Conservation (phyloP, 768 basidiomycete species). For the Leccinum subtestaceum region DNA sequence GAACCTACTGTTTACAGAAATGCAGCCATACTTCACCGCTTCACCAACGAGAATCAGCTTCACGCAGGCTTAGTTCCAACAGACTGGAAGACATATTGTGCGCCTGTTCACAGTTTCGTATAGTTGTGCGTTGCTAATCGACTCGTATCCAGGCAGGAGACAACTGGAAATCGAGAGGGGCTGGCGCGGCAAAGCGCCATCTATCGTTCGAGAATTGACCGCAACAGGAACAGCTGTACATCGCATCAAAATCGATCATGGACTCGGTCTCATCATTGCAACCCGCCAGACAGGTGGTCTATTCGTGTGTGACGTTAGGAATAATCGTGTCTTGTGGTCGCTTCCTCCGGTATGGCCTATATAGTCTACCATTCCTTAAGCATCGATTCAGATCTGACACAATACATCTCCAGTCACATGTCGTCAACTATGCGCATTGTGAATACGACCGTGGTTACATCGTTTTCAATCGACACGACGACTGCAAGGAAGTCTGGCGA, state of each 20-base stretch:
- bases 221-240: conserved; percentile 47
- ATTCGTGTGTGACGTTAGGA: conserved; percentile 52
- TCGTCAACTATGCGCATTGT: conserved; percentile 51
- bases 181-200: conserved; percentile 55
- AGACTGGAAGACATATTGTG: conserved; percentile 65
- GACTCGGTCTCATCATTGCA: conserved; percentile 54
- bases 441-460: conserved; percentile 74
- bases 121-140: conserved; percentile 11
- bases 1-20: conserved; percentile 54
- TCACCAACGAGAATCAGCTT: conserved; percentile 35
- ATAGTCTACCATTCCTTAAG: not conserved
- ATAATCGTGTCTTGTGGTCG: conserved; percentile 56
- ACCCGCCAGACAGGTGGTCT: conserved; percentile 58
- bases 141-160: conserved; percentile 39
- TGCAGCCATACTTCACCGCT: conserved; percentile 52
- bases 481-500: conserved; percentile 72
- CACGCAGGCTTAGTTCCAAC: conserved; percentile 32
- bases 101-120: conserved; percentile 1
- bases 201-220: conserved; percentile 35
- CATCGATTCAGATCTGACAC: conserved; percentile 1
- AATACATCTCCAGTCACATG: conserved; percentile 9
- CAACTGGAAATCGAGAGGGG: conserved; percentile 44
- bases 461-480: conserved; percentile 59
- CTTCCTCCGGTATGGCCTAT: conserved; percentile 46
- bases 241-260: conserved; percentile 75